phyloP scores from a whole-genome alignment of 352 stramenopile genomes.

The Phytopythium ostracodes region DNA sequence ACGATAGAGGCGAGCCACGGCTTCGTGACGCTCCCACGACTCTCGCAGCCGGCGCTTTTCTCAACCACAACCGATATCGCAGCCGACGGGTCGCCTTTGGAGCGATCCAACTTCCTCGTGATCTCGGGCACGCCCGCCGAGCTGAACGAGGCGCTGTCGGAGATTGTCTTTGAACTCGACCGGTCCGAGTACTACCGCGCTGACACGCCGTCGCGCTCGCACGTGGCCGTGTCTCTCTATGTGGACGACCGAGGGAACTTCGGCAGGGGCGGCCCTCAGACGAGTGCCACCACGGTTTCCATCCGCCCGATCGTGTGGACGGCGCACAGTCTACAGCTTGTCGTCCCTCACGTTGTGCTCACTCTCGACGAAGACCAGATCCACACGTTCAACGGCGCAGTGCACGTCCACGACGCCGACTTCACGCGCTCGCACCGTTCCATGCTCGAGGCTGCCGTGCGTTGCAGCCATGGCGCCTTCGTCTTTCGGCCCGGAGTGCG shows the following conservation, averaged over 20 bases:
- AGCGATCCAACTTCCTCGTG: constrained; percentile 21
- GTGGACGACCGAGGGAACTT: constrained; percentile 53
- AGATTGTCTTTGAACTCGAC: constrained; percentile 46
- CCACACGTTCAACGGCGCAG: constrained; percentile 24
- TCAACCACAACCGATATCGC: constrained; percentile 12
- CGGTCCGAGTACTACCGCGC: constrained; percentile 19
- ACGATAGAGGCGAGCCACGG: constrained; percentile 43
- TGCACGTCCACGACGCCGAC: constrained; percentile 30
- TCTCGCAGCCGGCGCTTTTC: constrained; percentile 13
- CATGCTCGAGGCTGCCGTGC: constrained; percentile 31
- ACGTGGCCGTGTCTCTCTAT: constrained; percentile 43
- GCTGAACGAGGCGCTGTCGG: constrained; percentile 39
- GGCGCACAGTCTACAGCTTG: constrained; percentile 18
- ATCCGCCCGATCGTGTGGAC: constrained; percentile 29
- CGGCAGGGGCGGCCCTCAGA: constrained; percentile 43
- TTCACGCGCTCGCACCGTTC: constrained; percentile 13
- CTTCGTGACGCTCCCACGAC: constrained; percentile 27
- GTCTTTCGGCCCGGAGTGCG: constrained; percentile 9
- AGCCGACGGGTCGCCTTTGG: constrained; percentile 1
- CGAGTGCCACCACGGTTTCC: constrained; percentile 26
- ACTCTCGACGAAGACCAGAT: constrained; percentile 34
- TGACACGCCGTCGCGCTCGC: constrained; percentile 14
- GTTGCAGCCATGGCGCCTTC: constrained; percentile 22
- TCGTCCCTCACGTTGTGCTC: constrained; percentile 22
- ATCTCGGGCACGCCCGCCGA: constrained; percentile 26